Evolutionary conservation across 2,329 filamentous ascomycete species (phyloP).

Genomic region (Fusarium sublunatum): DNA sequence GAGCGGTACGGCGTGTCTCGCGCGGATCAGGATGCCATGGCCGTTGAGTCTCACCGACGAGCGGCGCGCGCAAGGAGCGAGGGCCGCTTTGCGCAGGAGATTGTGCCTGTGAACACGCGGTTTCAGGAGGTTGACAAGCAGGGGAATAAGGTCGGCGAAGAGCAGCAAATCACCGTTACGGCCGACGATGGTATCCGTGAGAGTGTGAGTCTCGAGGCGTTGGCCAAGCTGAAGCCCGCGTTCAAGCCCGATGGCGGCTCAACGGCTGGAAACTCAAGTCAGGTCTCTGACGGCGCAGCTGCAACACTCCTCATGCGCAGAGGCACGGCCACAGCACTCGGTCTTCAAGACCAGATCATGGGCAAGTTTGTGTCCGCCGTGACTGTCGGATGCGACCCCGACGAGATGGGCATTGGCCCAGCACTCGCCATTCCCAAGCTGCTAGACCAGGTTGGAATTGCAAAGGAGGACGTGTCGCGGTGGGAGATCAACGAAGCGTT

Average conservation of each 20-base stretch:
- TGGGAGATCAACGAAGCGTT: conserved; percentile 96
- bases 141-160: conserved; percentile 65
- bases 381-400: conserved; percentile 81
- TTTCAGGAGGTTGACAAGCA: conserved; percentile 73
- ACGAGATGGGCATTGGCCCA: conserved; percentile 95
- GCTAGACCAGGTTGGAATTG: conserved; percentile 74
- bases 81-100: conserved; percentile 81
- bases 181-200: conserved; percentile 87
- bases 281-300: conserved; percentile 89
- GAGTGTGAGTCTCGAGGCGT: conserved; percentile 73
- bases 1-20: conserved; percentile 77
- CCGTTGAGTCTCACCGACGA: conserved; percentile 77
- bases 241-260: conserved; percentile 80
- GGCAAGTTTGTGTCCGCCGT: conserved; percentile 84
- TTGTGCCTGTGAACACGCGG: conserved; percentile 80
- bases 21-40: conserved; percentile 85
- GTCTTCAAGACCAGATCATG: conserved; percentile 75
- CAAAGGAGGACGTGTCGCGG: conserved; percentile 76
- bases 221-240: conserved; percentile 85
- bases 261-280: conserved; percentile 87
- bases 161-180: conserved; percentile 73
- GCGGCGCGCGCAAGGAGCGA: conserved; percentile 75
- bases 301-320: conserved; percentile 86
- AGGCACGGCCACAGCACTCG: conserved; percentile 79
- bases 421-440: conserved; percentile 87